Evolutionary conservation across 371 early-diverging fungal genomes (phyloP).

Genomic region (Rhizopus stolonifer): DNA sequence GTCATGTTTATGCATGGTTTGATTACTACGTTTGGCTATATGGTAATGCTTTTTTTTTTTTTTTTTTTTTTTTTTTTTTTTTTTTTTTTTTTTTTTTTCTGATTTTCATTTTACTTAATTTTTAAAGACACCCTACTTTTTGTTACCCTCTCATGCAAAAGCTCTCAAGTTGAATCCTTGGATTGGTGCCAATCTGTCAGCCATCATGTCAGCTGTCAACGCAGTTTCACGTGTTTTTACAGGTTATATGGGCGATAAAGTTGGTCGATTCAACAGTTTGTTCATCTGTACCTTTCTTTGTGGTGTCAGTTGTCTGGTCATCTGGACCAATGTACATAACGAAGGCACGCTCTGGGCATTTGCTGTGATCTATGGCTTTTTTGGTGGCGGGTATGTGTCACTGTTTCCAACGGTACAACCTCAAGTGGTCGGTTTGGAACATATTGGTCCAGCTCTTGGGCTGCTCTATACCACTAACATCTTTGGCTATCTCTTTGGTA

Average conservation of each 20-base stretch:
- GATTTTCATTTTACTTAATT: no score
- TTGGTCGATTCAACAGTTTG: constrained; percentile 57
- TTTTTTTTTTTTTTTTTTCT: constrained; percentile 17
- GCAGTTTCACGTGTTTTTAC: constrained; percentile 42
- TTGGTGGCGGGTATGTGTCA: constrained; percentile 55
- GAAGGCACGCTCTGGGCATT: constrained; percentile 35
- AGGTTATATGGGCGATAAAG: constrained; percentile 51
- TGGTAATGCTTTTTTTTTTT: constrained; percentile 23
- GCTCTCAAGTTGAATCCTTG: constrained; percentile 24
- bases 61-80: no score
- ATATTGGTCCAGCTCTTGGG: constrained; percentile 53
- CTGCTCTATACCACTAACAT: constrained; percentile 51
- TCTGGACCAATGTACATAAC: constrained; percentile 40
- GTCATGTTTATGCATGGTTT: constrained; percentile 32
- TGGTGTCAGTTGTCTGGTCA: constrained; percentile 31
- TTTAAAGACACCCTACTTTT: constrained; percentile 27
- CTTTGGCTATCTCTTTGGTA: constrained; percentile 55
- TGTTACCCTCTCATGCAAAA: constrained; percentile 32
- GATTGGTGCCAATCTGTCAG: constrained; percentile 31
- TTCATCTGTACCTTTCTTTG: constrained; percentile 42
- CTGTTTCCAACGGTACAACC: constrained; percentile 53
- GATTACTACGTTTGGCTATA: constrained; percentile 35
- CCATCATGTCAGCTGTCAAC: constrained; percentile 47
- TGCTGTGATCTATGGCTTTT: constrained; percentile 46
- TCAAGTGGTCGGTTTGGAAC: constrained; percentile 49